phyloP scores from a whole-genome alignment of 768 basidiomycete species.

The Mycena olivaceomarginata region DNA sequence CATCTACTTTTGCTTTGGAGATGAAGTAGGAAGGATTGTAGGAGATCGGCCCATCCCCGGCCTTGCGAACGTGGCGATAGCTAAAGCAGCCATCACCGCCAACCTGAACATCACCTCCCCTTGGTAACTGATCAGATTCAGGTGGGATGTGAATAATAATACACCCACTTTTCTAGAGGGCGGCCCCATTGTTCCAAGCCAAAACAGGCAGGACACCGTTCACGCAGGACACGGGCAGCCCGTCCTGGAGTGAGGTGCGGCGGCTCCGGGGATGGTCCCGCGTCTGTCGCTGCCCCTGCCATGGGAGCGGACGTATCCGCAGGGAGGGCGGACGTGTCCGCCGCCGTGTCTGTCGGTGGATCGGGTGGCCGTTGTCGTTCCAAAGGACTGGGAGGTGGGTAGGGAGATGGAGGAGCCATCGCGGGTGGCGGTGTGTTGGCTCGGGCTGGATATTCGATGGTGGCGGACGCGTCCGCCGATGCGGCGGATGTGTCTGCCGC shows the following conservation, averaged over 20 bases:
- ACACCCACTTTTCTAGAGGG: conserved; percentile 45
- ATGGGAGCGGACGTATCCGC: neutral
- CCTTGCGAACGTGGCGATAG: conserved; percentile 54
- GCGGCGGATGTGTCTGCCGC: neutral
- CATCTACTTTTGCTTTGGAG: conserved; percentile 57
- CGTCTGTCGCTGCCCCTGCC: neutral
- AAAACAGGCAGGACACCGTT: conserved; percentile 60
- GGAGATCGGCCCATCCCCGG: conserved; percentile 56
- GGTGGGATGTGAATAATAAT: neutral
- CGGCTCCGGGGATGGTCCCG: neutral
- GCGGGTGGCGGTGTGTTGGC: too few relatives aligned
- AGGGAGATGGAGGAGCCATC: too few relatives aligned
- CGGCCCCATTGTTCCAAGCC: conserved; percentile 50
- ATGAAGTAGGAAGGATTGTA: conserved; percentile 57
- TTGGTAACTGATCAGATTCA: conserved; percentile 7
- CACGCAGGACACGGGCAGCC: conserved; percentile 49
- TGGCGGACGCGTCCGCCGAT: neutral
- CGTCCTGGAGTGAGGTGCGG: neutral
- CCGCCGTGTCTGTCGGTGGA: too few relatives aligned
- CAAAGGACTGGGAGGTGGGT: too few relatives aligned
- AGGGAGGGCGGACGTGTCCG: too few relatives aligned
- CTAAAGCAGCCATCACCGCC: conserved; percentile 63
- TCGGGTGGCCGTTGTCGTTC: too few relatives aligned
- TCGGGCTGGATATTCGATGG: too few relatives aligned
- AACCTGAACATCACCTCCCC: conserved; percentile 61